These are phyloP conservation scores for Thermochaetoides thermophila DNA, from an alignment of 495 filamentous ascomycete species.

Conservation along the genomic window DNA sequence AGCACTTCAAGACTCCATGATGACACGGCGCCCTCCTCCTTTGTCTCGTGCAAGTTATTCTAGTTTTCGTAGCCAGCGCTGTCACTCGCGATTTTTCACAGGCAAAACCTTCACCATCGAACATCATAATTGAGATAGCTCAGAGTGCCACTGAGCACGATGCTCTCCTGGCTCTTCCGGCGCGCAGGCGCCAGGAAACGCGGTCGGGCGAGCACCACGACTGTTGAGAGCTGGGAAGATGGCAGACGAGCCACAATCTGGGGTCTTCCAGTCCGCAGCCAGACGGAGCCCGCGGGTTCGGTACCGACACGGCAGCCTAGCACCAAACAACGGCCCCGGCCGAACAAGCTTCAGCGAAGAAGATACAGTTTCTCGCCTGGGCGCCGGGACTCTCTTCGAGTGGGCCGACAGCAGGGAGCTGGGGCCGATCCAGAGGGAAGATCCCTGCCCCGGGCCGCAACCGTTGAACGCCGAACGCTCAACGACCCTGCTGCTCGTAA, in stretches of 20 bases:
- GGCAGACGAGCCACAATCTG: conserved; percentile 15
- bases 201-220: conserved; percentile 22
- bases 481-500: conserved; percentile 24
- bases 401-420: conserved; percentile 15
- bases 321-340: conserved; percentile 23
- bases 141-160: not conserved
- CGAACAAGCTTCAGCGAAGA: conserved; percentile 34
- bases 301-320: conserved; percentile 9
- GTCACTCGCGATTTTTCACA: no score
- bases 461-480: conserved; percentile 14
- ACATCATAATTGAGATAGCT: conserved; percentile 46
- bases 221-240: conserved; percentile 13
- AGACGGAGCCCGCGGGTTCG: conserved; percentile 20
- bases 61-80: conserved; percentile 2
- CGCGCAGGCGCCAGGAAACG: conserved; percentile 43
- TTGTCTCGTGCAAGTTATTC: no score
- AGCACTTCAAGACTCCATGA: conserved; percentile 12
- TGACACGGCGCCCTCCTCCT: conserved; percentile 9
- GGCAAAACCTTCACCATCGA: no score
- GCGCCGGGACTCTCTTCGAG: conserved; percentile 30
- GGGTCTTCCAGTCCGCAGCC: conserved; percentile 20
- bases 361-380: conserved; percentile 41
- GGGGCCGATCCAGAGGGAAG: conserved; percentile 17
- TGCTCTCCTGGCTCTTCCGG: conserved; percentile 56
- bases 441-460: conserved; percentile 13